Evolutionary conservation across 176 grass and related monocot species (phyloP).

Genomic region (Poa pratensis): DNA sequence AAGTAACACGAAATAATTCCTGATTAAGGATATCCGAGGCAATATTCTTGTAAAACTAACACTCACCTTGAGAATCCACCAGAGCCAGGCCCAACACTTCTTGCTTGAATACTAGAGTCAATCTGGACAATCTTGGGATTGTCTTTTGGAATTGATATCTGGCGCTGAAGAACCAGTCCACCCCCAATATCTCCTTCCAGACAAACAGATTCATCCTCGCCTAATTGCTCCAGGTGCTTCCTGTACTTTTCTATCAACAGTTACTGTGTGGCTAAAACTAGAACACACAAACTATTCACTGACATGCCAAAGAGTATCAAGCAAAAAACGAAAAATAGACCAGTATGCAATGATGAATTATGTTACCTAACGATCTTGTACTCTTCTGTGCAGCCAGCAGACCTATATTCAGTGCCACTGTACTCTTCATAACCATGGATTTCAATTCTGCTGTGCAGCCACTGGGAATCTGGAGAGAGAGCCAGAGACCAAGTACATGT

Average conservation of each 20-base stretch:
- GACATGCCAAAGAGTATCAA: neutral
- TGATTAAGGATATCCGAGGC: neutral
- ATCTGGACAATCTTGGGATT: conserved; percentile 63
- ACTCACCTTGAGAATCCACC: conserved; percentile 91
- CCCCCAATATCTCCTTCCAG: conserved; percentile 94
- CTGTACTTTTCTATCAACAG: conserved; percentile 43
- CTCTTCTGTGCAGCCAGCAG: conserved; percentile 94
- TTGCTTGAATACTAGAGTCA: conserved; percentile 83
- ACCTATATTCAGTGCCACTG: conserved; percentile 81
- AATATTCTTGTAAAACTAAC: neutral
- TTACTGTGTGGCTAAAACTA: conserved; percentile 22
- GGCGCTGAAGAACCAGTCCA: conserved; percentile 72
- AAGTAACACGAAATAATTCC: neutral
- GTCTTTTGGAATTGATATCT: conserved; percentile 73
- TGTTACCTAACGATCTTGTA: conserved; percentile 73
- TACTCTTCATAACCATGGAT: conserved; percentile 93
- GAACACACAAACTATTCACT: conserved; percentile 2
- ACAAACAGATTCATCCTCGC: conserved; percentile 71
- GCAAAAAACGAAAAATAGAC: neutral
- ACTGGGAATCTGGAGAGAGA: conserved; percentile 66
- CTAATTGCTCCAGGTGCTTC: conserved; percentile 71
- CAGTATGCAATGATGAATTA: neutral
- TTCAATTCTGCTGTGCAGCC: conserved; percentile 92
- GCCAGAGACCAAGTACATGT: conserved; percentile 22
- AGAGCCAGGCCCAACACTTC: conserved; percentile 80